Evolutionary conservation across 805 yeast species (phyloP).

Genomic region (Suhomyces sp.): DNA sequence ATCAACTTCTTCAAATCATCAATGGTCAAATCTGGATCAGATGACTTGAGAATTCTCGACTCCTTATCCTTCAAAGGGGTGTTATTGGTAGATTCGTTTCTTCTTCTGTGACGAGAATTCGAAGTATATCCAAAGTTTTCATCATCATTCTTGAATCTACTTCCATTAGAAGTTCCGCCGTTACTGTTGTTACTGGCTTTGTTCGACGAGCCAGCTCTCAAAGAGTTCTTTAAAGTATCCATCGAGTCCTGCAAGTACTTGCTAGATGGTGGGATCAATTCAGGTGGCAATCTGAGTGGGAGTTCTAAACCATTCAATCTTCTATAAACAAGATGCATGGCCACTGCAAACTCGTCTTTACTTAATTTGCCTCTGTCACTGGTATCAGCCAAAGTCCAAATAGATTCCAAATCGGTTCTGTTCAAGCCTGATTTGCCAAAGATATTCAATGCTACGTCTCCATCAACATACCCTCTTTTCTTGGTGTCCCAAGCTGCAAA

Average conservation of each 20-base stretch:
- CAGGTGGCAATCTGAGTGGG: conserved; percentile 81
- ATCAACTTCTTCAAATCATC: conserved; percentile 61
- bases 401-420: conserved; percentile 80
- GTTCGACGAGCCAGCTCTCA: conserved; percentile 36
- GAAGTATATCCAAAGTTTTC: conserved; percentile 65
- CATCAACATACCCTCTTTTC: conserved; percentile 68
- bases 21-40: conserved; percentile 40
- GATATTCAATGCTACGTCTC: conserved; percentile 77
- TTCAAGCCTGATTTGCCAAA: conserved; percentile 89
- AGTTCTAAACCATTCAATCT: conserved; percentile 84
- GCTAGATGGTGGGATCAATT: conserved; percentile 83
- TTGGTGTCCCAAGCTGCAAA: conserved; percentile 82
- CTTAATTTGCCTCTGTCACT: conserved; percentile 80
- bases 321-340: conserved; percentile 95
- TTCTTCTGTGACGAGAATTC: conserved; percentile 57
- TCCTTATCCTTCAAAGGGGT: conserved; percentile 9
- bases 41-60: conserved; percentile 12
- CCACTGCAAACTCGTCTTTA: conserved; percentile 90
- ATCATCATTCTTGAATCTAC: conserved; percentile 70
- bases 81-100: conserved; percentile 9
- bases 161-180: conserved; percentile 18
- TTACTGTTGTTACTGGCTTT: conserved; percentile 12
- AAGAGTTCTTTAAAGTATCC: conserved; percentile 64
- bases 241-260: conserved; percentile 69
- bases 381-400: conserved; percentile 87